Evolutionary conservation across 129 eudicot species (phyloP).

Genomic region (Helichrysum umbraculigerum): DNA sequence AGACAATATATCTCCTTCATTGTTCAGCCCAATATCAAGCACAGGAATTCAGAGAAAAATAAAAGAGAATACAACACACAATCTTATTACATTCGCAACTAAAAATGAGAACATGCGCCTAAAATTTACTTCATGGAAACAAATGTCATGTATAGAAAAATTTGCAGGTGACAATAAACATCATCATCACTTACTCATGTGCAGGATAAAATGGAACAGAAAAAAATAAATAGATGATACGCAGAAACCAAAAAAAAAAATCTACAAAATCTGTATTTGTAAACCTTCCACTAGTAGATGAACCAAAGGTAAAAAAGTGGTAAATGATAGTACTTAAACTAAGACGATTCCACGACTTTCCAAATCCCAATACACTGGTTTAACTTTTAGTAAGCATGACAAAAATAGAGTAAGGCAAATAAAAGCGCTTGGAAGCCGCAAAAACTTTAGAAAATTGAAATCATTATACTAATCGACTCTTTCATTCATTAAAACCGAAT

Average conservation of each 20-base stretch:
- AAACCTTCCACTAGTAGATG: background rate
- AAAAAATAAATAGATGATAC: no score
- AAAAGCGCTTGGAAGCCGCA: background rate
- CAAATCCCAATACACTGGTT: background rate
- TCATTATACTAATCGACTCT: background rate
- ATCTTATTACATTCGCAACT: no score
- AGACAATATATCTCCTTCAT: background rate
- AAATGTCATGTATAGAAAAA: no score
- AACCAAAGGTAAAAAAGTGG: background rate
- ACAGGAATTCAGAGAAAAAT: no score
- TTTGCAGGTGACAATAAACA: no score
- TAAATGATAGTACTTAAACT: background rate
- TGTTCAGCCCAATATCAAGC: no score
- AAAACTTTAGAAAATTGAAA: background rate
- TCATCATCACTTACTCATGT: background rate
- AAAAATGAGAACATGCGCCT: no score
- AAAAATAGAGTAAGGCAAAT: background rate
- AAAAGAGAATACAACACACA: no score
- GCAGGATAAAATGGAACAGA: no score
- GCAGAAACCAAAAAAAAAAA: no score
- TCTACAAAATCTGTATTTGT: no score
- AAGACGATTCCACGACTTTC: background rate
- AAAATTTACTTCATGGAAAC: no score
- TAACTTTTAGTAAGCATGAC: background rate
- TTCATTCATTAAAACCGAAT: constrained; percentile 11